A percentile compares a stretch with the other conserved stretches of the same genome.
These are phyloP conservation scores for Monosporascus sp. DNA, from an alignment of 2,329 filamentous ascomycete species.

Conservation along the genomic window DNA sequence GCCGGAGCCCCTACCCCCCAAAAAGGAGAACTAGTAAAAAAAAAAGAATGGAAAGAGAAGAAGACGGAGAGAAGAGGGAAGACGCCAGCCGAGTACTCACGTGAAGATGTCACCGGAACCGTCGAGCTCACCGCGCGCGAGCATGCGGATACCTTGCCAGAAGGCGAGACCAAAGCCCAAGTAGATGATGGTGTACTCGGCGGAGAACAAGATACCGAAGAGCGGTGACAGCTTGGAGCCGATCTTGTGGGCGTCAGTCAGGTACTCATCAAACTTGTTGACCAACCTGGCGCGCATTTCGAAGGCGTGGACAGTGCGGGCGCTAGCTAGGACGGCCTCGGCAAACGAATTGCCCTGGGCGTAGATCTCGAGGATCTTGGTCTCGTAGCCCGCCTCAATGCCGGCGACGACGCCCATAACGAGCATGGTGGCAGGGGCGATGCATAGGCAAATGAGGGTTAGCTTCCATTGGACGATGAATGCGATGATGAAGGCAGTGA, in stretches of 20 bases:
- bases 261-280: constrained; percentile 32
- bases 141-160: constrained; percentile 39
- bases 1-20: background rate
- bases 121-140: constrained; percentile 30
- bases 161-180: constrained; percentile 38
- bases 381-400: constrained; percentile 13
- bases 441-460: constrained; percentile 29
- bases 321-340: constrained; percentile 32
- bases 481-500: constrained; percentile 33
- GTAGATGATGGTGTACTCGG: constrained; percentile 37
- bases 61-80: background rate
- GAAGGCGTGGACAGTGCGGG: constrained; percentile 39
- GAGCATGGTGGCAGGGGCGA: constrained; percentile 24
- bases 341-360: constrained; percentile 30
- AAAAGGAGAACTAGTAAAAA: too few species aligned
- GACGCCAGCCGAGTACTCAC: constrained; percentile 13
- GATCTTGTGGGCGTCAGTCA: constrained; percentile 29
- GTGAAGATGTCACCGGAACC: constrained; percentile 35
- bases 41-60: too few species aligned
- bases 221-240: constrained; percentile 34
- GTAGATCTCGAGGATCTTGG: constrained; percentile 18
- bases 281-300: constrained; percentile 33
- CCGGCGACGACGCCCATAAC: constrained; percentile 33
- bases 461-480: constrained; percentile 39
- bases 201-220: constrained; percentile 33